Base-by-base conservation (phyloP, 2,329 filamentous ascomycete species). In the Botrytis cinerea region DNA sequence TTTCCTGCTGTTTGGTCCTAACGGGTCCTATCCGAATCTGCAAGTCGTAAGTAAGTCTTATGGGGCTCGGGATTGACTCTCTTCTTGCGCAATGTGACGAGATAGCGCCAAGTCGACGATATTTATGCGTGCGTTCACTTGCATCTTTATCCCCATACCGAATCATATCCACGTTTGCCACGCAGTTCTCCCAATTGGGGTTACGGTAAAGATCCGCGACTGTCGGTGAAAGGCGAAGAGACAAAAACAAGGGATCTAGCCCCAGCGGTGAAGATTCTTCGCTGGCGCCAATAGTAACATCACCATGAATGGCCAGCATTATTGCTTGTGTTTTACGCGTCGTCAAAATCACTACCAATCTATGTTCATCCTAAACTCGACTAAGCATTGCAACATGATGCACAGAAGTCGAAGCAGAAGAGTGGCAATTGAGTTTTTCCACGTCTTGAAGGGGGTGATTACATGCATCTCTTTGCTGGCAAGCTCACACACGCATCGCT, bases 11-110 rank as follows among this genome's bases (percentile, higher is more conserved):
- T 38, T 62, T 60, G 40, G 46, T 67, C 46, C 60, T 40, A 73
- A 67, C 63, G 71, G 57, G 59, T 46, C 43, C 63, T 32, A 62
- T 69, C 71, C 71, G 71, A 73, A 73, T 69, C 71, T 73, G 70
- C 62, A 72, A 60, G 61, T 68, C 46, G 70, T 48, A 68, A 60
- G 48, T 72, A 40, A 48, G 28, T 54, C 35, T 48, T 54, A 72
- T 67, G 70, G 61, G 70, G 35, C 43, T 38, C 63, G 63, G 62
- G 48, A 66, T 69, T 43, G 48, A 72, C 63, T 59, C 70, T 59
- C 63, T 64, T 72, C 71, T 73, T 73, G 71, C 71, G 71, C 63
- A 73, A 73, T 73, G 71, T 73, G 71, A 69, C 54, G 54, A 73
- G 71, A 73, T 51, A 72, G 70, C 61, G 70, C 70, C 43, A 51